Base-by-base conservation (phyloP, 2,329 filamentous ascomycete species). In the Epicoccum nigrum region DNA sequence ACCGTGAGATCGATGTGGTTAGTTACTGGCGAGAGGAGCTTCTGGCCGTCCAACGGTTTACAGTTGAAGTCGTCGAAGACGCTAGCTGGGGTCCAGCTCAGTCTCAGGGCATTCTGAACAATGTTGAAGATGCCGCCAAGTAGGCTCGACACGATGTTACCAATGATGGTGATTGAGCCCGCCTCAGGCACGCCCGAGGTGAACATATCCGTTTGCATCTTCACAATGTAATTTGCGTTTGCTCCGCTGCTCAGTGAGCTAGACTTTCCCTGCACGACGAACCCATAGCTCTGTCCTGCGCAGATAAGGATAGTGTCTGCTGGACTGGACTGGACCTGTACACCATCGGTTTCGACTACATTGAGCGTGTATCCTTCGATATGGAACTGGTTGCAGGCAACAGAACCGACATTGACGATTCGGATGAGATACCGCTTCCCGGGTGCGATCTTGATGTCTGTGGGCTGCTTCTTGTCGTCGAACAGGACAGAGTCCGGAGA, bases 61-160 rank as follows among this genome's bases (percentile, higher is more conserved):
- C 95, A 79, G 0, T 75, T 81, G 55, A 88, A 83, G 65, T 96
- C 91, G 62, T 96, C 89, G 39, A 88, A 54, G 82, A 11, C 84
- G 79, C 19, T 84, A 81, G 79, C 48, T 84, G 78, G 13, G 64
- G 0, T 77, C 54, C 0, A 80, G 76, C 1, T 88, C 75, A 0
- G 74, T 1, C 74, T 67, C 34, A 83, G 74, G 51, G 82, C 80
- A 2, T 81, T 70, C 0, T 89, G 70, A 0, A 74, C 62, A 69
- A 89, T 83, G 70, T 32, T 43, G 19, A 52, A 38, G 7, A 52
- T 7, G 37, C 25, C 21, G 7, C 32, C 17, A 2, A 52, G 32
- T n/a, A 52, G 43, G 55, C 67, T 49, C 25, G 63, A 56, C 7
- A 56, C 25, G 1, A 59, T 34, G 13, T 50, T 56, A 42, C 55